phyloP scores from a whole-genome alignment of 2,329 filamentous ascomycete genomes.

The Phialocephala subalpina region DNA sequence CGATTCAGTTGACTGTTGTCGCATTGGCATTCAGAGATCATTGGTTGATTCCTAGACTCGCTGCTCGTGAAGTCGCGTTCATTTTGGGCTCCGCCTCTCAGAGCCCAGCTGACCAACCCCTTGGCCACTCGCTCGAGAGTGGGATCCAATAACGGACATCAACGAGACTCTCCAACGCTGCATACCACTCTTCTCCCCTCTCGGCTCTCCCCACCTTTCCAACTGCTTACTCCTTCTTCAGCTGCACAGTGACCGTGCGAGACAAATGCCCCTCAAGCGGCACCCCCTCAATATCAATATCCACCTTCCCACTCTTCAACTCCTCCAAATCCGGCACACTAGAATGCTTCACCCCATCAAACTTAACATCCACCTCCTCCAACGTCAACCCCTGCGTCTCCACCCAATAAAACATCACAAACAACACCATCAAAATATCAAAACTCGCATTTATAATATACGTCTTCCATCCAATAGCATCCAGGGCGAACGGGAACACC shows the following conservation, averaged over 20 bases:
- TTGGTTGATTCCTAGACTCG: too few relatives aligned
- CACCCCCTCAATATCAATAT: background rate
- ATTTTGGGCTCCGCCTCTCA: too few relatives aligned
- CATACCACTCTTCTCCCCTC: background rate
- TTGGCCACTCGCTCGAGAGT: too few relatives aligned
- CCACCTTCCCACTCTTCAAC: constrained; percentile 16
- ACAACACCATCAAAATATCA: constrained; percentile 49
- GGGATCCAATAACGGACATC: too few relatives aligned
- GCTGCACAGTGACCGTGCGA: too few relatives aligned
- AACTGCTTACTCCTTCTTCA: constrained; percentile 3
- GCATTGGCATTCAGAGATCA: too few relatives aligned
- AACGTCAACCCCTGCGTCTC: constrained; percentile 49
- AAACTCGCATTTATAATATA: constrained; percentile 32
- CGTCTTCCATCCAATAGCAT: constrained; percentile 35
- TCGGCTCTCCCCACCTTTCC: background rate
- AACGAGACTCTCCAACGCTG: too few relatives aligned
- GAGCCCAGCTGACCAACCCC: too few relatives aligned
- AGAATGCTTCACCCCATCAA: constrained; percentile 45
- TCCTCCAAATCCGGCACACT: constrained; percentile 24
- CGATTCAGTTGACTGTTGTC: too few relatives aligned
- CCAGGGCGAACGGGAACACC: constrained; percentile 52
- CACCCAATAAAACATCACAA: constrained; percentile 50
- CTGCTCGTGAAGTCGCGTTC: too few relatives aligned
- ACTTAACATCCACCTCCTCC: constrained; percentile 47
- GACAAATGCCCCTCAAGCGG: background rate